Percentiles rank a stretch among this genome's conserved stretches.
phyloP scores from a whole-genome alignment of 2,329 filamentous ascomycete genomes.

The Diaporthe ampelina region DNA sequence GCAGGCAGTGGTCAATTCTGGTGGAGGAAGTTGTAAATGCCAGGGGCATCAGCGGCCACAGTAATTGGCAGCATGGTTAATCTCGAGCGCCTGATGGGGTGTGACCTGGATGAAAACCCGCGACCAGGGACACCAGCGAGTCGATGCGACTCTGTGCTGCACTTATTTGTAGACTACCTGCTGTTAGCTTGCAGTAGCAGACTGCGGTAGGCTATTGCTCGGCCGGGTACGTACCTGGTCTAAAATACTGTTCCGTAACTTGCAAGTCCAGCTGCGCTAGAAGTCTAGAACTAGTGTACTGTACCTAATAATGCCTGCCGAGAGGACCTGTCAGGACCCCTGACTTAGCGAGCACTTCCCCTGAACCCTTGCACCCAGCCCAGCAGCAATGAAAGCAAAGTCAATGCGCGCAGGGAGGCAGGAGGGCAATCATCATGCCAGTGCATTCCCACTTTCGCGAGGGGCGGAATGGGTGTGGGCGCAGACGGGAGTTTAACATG shows the following conservation, averaged over 20 bases:
- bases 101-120: conserved; percentile 23
- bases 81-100: not conserved
- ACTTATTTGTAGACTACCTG: not conserved
- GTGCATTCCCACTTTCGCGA: conserved; percentile 1
- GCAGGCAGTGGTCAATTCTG: conserved; percentile 18
- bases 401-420: conserved; percentile 29
- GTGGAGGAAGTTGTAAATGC: conserved; percentile 16
- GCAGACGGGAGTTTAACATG: conserved; percentile 1
- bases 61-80: conserved; percentile 20
- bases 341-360: conserved; percentile 32
- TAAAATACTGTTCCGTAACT: not conserved
- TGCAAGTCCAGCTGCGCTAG: not conserved
- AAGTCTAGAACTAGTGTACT: not conserved
- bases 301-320: not conserved
- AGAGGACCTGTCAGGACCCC: conserved; percentile 19
- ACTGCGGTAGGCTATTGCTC: not conserved
- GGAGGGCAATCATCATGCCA: conserved; percentile 17
- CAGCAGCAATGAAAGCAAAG: conserved; percentile 12
- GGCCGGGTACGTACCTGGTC: not conserved
- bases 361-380: conserved; percentile 34
- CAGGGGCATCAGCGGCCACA: conserved; percentile 26
- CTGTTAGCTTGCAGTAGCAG: not conserved
- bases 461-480: not conserved
- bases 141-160: conserved; percentile 26
- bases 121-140: conserved; percentile 8